Evolutionary conservation across 164 flowering plant genomes (phyloP).

Genomic region (Warburgia ugandensis): DNA sequence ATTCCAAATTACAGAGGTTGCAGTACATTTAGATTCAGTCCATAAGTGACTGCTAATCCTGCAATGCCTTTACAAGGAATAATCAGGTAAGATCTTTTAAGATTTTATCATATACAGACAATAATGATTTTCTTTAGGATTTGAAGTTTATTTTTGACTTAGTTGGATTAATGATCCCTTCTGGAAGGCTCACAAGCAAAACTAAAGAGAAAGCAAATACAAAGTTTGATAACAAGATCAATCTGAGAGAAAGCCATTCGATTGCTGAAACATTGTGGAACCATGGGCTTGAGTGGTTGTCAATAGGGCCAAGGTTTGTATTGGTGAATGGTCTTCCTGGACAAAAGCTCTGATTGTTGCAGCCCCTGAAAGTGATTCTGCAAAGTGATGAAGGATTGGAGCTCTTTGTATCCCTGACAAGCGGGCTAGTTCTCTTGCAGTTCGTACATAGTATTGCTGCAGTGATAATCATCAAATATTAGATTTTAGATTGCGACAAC

Average conservation of each 20-base stretch:
- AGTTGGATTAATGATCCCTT: slow-evolving; percentile 91
- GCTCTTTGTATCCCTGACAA: slow-evolving; percentile 67
- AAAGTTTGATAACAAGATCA: slow-evolving; percentile 71
- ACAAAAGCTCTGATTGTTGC: slow-evolving; percentile 83
- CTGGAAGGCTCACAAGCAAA: slow-evolving; percentile 81
- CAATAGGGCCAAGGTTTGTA: slow-evolving; percentile 50
- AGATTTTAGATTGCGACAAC: background rate
- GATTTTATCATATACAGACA: background rate
- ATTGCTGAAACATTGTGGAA: slow-evolving; percentile 85
- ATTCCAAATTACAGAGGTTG: slow-evolving; percentile 91
- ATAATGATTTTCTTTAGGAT: background rate
- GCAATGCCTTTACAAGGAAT: slow-evolving; percentile 65
- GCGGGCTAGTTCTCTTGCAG: slow-evolving; percentile 90
- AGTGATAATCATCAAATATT: background rate
- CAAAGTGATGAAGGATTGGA: slow-evolving; percentile 93
- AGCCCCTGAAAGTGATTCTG: slow-evolving; percentile 87
- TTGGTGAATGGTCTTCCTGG: slow-evolving; percentile 49
- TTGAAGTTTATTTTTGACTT: slow-evolving; percentile 20
- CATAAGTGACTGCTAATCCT: slow-evolving; percentile 95
- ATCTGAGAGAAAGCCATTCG: slow-evolving; percentile 94
- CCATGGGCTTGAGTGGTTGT: slow-evolving; percentile 84
- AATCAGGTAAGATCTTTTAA: slow-evolving; percentile 3
- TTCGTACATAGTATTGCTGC: slow-evolving; percentile 84
- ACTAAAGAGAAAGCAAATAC: slow-evolving; percentile 81
- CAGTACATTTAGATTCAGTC: slow-evolving; percentile 68